Percentiles rank a stretch among this genome's conserved stretches.
Conservation (phyloP, 148 eudicot species). For the Amaranthus cruentus region DNA sequence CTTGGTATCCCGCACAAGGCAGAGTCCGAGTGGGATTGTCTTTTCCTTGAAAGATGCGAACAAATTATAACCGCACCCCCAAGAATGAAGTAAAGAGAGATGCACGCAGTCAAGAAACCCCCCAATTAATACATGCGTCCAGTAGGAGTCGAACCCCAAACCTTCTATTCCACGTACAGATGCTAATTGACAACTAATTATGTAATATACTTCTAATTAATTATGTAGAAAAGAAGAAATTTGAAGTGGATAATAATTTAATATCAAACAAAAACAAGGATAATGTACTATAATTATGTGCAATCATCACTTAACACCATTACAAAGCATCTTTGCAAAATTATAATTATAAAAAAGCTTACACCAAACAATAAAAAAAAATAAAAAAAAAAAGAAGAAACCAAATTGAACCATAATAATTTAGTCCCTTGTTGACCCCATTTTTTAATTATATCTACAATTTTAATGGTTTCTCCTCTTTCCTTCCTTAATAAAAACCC, state of each 20-base stretch:
- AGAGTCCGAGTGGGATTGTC: too few species aligned
- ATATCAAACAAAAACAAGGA: neutral
- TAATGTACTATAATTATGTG: constrained; percentile 11
- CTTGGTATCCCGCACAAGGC: too few species aligned
- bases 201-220: neutral
- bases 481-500: neutral
- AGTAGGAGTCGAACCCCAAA: too few species aligned
- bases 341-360: neutral
- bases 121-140: too few species aligned
- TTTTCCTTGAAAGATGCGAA: too few species aligned
- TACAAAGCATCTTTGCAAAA: neutral
- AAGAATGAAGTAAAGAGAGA: too few species aligned
- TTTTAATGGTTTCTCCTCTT: neutral
- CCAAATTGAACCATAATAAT: neutral
- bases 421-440: neutral
- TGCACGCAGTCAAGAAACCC: too few species aligned
- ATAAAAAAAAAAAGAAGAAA: neutral
- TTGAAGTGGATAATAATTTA: neutral
- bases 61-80: too few species aligned
- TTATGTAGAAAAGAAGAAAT: neutral
- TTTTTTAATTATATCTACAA: constrained; percentile 2
- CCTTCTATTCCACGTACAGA: too few species aligned
- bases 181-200: too few species aligned
- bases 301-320: neutral
- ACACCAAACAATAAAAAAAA: neutral